Evolutionary conservation across 371 early-diverging fungal genomes (phyloP).

Genomic region (Zancudomyces culisetae): DNA sequence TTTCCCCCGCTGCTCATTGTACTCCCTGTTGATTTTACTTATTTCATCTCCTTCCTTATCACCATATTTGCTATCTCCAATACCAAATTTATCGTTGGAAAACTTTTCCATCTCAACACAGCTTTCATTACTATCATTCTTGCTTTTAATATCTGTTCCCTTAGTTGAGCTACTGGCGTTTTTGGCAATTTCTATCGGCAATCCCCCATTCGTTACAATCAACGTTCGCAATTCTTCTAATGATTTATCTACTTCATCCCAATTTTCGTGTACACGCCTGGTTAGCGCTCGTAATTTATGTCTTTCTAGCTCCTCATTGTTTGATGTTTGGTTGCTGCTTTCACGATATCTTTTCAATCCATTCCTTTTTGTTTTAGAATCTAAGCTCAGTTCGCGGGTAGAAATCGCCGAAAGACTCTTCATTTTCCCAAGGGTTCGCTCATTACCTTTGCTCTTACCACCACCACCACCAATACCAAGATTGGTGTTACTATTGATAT

Average conservation of each 20-base stretch:
- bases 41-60: not conserved
- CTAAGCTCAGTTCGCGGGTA: not conserved
- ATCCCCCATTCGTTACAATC: conserved; percentile 14
- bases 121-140: not conserved
- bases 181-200: conserved; percentile 5
- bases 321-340: not conserved
- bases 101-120: not conserved
- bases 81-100: too few relatives aligned
- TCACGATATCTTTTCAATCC: not conserved
- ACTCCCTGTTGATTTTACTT: not conserved
- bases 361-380: not conserved
- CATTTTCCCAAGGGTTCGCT: not conserved
- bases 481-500: not conserved
- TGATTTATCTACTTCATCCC: conserved; percentile 18
- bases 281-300: conserved; percentile 14
- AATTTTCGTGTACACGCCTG: conserved; percentile 15
- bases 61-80: too few relatives aligned
- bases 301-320: conserved; percentile 4
- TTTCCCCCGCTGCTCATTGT: conserved; percentile 19
- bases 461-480: not conserved
- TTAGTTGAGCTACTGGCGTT: not conserved
- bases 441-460: not conserved
- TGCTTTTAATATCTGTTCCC: not conserved
- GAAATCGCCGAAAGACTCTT: too few relatives aligned
- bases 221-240: conserved; percentile 14